These are phyloP conservation scores for Coemansia umbellata DNA, from an alignment of 192 early-diverging fungal species.

Conservation along the genomic window DNA sequence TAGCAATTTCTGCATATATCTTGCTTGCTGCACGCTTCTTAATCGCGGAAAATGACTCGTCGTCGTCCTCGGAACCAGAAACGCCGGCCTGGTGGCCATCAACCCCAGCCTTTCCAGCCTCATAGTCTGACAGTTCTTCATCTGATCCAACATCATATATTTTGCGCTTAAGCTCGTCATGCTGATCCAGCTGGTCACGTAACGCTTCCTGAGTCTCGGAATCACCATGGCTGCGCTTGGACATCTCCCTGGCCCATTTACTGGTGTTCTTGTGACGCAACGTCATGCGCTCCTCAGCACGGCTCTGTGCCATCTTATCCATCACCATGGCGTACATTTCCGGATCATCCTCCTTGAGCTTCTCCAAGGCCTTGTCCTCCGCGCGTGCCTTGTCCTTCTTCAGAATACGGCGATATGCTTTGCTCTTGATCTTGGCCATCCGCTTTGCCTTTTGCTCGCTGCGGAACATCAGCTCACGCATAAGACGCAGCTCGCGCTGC, in stretches of 20 bases:
- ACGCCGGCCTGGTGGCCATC: constrained; percentile 45
- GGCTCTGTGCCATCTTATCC: constrained; percentile 39
- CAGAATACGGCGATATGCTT: constrained; percentile 84
- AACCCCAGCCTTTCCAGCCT: constrained; percentile 33
- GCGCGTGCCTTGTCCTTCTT: constrained; percentile 72
- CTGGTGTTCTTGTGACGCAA: constrained; percentile 91
- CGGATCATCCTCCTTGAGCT: constrained; percentile 65
- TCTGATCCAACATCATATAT: constrained; percentile 70
- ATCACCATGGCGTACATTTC: constrained; percentile 50
- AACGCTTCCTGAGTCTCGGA: constrained; percentile 71
- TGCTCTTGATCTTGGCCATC: constrained; percentile 96
- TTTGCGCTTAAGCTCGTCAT: constrained; percentile 74
- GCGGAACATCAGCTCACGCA: constrained; percentile 93
- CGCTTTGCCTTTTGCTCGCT: constrained; percentile 88
- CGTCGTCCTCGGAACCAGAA: constrained; percentile 12
- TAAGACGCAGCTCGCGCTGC: constrained; percentile 75
- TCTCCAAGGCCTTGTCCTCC: constrained; percentile 60
- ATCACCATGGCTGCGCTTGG: constrained; percentile 55
- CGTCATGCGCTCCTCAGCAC: constrained; percentile 90
- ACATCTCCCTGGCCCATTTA: constrained; percentile 91
- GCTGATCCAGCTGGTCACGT: constrained; percentile 76
- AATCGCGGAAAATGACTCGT: constrained; percentile 16
- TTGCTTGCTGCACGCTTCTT: constrained; percentile 7
- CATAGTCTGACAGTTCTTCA: constrained; percentile 48
- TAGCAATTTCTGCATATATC: constrained; percentile 10